A percentile compares a stretch with the other conserved stretches of the same genome.
Evolutionary conservation across 2,329 filamentous ascomycete species (phyloP).

Genomic region (Clonostachys sp.): DNA sequence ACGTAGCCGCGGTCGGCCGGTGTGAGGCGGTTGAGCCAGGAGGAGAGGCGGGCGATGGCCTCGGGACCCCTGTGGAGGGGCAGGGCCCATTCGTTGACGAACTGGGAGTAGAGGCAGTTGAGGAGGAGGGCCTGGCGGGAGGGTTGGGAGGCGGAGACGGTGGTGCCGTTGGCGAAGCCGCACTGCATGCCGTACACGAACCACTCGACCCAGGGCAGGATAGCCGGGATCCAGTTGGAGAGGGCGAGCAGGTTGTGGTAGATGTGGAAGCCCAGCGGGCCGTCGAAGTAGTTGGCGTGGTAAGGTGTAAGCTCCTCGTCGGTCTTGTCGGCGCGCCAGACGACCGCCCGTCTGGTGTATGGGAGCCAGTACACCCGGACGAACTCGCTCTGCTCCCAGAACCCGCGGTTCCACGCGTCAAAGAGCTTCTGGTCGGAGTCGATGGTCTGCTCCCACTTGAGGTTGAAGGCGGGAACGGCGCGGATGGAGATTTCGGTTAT

Average conservation of each 20-base stretch:
- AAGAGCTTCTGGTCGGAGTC: slow-evolving; percentile 66
- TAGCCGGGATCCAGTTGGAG: slow-evolving; percentile 69
- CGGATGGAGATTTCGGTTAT: slow-evolving; percentile 85
- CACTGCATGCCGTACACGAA: slow-evolving; percentile 98
- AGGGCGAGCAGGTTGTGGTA: slow-evolving; percentile 89
- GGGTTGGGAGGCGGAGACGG: slow-evolving; percentile 70
- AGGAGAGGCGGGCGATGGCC: slow-evolving; percentile 74
- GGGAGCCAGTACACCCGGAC: slow-evolving; percentile 98
- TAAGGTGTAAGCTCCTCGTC: slow-evolving; percentile 55
- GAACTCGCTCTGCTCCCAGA: slow-evolving; percentile 86
- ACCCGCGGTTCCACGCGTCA: slow-evolving; percentile 61
- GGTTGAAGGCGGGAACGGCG: slow-evolving; percentile 74
- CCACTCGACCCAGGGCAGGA: slow-evolving; percentile 89
- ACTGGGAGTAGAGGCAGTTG: slow-evolving; percentile 98
- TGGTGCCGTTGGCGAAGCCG: slow-evolving; percentile 70
- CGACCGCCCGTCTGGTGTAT: slow-evolving; percentile 80
- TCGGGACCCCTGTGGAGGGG: slow-evolving; percentile 83
- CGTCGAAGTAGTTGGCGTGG: slow-evolving; percentile 73
- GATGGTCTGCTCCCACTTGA: slow-evolving; percentile 81
- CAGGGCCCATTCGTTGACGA: slow-evolving; percentile 96
- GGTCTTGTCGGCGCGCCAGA: slow-evolving; percentile 85
- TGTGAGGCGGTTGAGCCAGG: slow-evolving; percentile 69
- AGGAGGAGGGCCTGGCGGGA: slow-evolving; percentile 80
- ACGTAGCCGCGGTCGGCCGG: slow-evolving; percentile 62
- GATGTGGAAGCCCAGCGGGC: slow-evolving; percentile 75